Base-by-base conservation (phyloP, 192 early-diverging fungal species). In the Dispira parvispora region DNA sequence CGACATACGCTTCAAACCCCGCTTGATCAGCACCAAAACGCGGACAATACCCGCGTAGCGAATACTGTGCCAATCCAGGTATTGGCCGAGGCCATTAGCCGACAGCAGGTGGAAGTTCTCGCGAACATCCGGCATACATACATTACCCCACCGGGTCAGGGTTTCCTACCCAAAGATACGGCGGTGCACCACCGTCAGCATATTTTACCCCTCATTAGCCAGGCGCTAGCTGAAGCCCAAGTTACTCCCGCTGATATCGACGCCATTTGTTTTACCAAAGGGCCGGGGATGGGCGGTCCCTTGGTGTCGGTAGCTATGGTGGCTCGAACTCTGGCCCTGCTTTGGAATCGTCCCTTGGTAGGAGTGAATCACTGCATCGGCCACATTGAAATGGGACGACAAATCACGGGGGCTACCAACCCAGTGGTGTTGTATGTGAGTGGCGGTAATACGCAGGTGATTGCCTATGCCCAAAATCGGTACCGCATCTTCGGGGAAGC, bases 401-500 rank as follows among this genome's bases (percentile, higher is more conserved):
- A 92, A 68, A 92, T 99, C 49, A 99, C 96, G 20, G 88, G 87
- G 20, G 96, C 96, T 0, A 56, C 84, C 13, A 90, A 99, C 65
- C 96, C 96, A 0, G 86, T 99, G 2, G 91, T 99, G 18, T 77
- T 99, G 0, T 99, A 99, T 68, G 96, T 99, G 18, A 90, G 87
- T 65, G 96, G 96, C 21, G 96, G 96, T 27, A 99, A 99, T 70
- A 99, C 96, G 0, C 96, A 99, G 72, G 94, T 99, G 9, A 97
- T 99, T 76, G 94, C 96, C 0, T 99, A 96, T 68, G 84, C 94
- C 27, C 85, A 93, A 62, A 79, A 89, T 45, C 75, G 90, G 67
- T 92, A 98, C 69, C 82, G 94, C 42, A 99, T 99, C 38, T 99
- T 99, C 77, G 96, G 96, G 18, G 96, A 99, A 69, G 92, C 96